phyloP scores from a whole-genome alignment of 2,329 filamentous ascomycete species.

The Magnaporthiopsis poae region DNA sequence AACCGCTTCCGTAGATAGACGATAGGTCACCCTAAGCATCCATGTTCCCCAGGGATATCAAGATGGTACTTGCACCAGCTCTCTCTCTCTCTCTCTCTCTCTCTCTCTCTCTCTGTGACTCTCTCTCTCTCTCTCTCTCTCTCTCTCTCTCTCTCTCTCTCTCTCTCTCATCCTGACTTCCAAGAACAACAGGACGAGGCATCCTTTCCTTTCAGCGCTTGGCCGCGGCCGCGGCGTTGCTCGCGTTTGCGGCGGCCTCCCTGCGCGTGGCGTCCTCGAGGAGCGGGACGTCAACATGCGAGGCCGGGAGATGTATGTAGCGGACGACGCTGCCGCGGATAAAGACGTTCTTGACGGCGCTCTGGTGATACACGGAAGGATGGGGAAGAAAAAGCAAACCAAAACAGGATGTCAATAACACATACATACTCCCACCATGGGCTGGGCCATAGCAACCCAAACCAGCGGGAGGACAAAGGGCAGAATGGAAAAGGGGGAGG shows the following conservation, averaged over 20 bases:
- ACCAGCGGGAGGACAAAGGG: too few relatives aligned
- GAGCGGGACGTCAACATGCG: conserved; percentile 73
- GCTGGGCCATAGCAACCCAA: neutral
- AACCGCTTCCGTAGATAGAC: too few relatives aligned
- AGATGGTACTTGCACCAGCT: neutral
- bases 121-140: neutral
- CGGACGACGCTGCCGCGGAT: conserved; percentile 86
- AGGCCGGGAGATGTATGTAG: conserved; percentile 79
- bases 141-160: too few relatives aligned
- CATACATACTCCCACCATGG: neutral
- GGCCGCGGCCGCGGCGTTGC: conserved; percentile 42
- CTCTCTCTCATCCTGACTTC: neutral
- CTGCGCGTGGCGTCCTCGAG: conserved; percentile 84
- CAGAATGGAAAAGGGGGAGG: neutral
- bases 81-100: neutral
- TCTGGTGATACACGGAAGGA: conserved; percentile 22
- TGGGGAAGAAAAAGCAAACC: neutral
- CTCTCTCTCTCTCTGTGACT: too few relatives aligned
- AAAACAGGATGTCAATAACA: neutral
- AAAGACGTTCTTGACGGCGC: conserved; percentile 88
- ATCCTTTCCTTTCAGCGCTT: conserved; percentile 12
- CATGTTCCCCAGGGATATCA: too few relatives aligned
- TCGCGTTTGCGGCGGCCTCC: conserved; percentile 40
- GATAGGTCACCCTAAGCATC: neutral
- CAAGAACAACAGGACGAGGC: neutral